Conservation (phyloP, 2,329 filamentous ascomycete genomes). For the Aspergillus vadensis region DNA sequence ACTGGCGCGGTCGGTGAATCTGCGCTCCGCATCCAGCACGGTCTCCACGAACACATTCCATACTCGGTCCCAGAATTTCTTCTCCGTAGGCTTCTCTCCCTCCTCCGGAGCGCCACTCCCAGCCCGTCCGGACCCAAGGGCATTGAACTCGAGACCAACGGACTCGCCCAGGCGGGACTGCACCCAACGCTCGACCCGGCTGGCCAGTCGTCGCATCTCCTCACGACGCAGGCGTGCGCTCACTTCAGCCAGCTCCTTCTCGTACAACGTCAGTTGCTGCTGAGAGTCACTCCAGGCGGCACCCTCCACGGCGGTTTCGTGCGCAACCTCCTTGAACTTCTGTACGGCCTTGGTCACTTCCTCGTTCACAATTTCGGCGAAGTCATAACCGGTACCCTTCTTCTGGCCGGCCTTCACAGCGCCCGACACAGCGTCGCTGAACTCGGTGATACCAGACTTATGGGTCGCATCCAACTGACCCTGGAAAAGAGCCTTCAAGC, state of each 20-base stretch:
- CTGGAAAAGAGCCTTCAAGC: constrained; percentile 83
- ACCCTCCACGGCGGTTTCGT: constrained; percentile 73
- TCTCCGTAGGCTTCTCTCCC: constrained; percentile 75
- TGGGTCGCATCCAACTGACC: constrained; percentile 87
- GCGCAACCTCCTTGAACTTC: constrained; percentile 74
- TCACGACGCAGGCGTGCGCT: constrained; percentile 84
- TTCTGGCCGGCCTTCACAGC: constrained; percentile 93
- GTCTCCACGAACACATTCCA: constrained; percentile 84
- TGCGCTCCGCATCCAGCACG: constrained; percentile 79
- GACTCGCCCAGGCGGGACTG: constrained; percentile 83
- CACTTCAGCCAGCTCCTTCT: constrained; percentile 88
- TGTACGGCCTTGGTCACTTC: constrained; percentile 77
- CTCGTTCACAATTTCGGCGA: constrained; percentile 84
- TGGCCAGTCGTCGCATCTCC: constrained; percentile 91
- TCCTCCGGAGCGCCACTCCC: constrained; percentile 78
- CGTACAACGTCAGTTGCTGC: constrained; percentile 75
- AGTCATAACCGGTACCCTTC: constrained; percentile 87
- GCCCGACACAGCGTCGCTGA: constrained; percentile 81
- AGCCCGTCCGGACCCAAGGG: constrained; percentile 82
- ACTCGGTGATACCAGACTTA: constrained; percentile 80
- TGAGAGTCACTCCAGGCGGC: constrained; percentile 85
- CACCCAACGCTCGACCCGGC: constrained; percentile 91
- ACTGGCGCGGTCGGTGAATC: constrained; percentile 84
- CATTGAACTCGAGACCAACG: constrained; percentile 92
- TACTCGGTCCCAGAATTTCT: constrained; percentile 92